phyloP scores from a whole-genome alignment of 2,329 filamentous ascomycete species.

The Aspergillus pseudoglaucus region DNA sequence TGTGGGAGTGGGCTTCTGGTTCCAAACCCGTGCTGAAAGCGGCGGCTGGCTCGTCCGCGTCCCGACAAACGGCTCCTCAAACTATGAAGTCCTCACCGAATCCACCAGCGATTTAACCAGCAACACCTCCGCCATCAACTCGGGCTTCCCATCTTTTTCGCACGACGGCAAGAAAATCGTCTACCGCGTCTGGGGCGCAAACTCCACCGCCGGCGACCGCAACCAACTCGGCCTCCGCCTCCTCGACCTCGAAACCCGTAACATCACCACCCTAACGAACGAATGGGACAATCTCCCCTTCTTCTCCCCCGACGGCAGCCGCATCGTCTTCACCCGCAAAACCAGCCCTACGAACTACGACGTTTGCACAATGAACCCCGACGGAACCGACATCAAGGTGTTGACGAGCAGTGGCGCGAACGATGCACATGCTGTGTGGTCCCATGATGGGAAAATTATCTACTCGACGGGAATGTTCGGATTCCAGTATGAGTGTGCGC shows the following conservation, averaged over 20 bases:
- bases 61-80: slow-evolving; percentile 16
- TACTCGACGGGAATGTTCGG: slow-evolving; percentile 40
- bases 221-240: slow-evolving; percentile 28
- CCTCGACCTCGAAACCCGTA: slow-evolving; percentile 18
- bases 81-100: slow-evolving; percentile 28
- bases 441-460: slow-evolving; percentile 36
- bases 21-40: slow-evolving; percentile 25
- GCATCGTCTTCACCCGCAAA: slow-evolving; percentile 36
- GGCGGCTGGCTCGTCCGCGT: slow-evolving; percentile 18
- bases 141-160: slow-evolving; percentile 37
- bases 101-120: slow-evolving; percentile 13
- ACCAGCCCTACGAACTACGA: slow-evolving; percentile 32
- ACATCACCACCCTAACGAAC: slow-evolving; percentile 27
- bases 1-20: slow-evolving; percentile 38
- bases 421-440: slow-evolving; percentile 43
- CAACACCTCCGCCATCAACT: slow-evolving; percentile 21
- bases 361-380: slow-evolving; percentile 36
- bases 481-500: slow-evolving; percentile 37
- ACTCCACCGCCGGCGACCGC: slow-evolving; percentile 5
- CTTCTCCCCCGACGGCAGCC: slow-evolving; percentile 35
- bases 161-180: slow-evolving; percentile 32
- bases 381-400: slow-evolving; percentile 32
- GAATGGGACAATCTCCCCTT: slow-evolving; percentile 36
- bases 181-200: slow-evolving; percentile 28
- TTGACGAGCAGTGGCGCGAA: slow-evolving; percentile 34